A percentile compares a stretch with the other conserved stretches of the same genome.
Conservation (phyloP, 2,329 filamentous ascomycete genomes). For the Paraconiothyrium brasiliense region DNA sequence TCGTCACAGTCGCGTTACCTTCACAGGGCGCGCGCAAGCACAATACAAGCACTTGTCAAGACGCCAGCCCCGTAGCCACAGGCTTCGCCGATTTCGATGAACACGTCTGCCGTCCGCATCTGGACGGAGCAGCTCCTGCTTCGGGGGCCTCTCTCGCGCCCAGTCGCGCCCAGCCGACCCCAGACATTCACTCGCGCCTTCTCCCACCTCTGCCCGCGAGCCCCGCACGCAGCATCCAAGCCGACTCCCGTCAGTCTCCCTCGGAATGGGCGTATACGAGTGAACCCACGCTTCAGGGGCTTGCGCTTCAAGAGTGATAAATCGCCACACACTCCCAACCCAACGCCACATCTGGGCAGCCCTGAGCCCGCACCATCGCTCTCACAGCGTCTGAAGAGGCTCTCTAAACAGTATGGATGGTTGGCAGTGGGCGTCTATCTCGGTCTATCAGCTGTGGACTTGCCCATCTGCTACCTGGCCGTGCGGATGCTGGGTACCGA, state of each 20-base stretch:
- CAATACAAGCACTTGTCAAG: neutral
- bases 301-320: conserved; percentile 50
- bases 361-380: conserved; percentile 62
- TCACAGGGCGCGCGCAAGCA: neutral
- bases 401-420: conserved; percentile 95
- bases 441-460: conserved; percentile 82
- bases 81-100: conserved; percentile 29
- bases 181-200: conserved; percentile 35
- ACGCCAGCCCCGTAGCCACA: neutral
- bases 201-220: conserved; percentile 34
- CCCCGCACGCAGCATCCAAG: conserved; percentile 23
- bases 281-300: conserved; percentile 41
- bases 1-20: neutral
- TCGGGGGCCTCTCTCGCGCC: conserved; percentile 22
- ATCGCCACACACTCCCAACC: conserved; percentile 45
- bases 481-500: conserved; percentile 87
- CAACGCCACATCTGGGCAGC: conserved; percentile 52
- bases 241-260: conserved; percentile 27
- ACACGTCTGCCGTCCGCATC: conserved; percentile 31
- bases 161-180: conserved; percentile 25
- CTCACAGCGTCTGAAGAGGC: conserved; percentile 78
- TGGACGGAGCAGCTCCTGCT: conserved; percentile 37
- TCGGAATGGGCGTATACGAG: conserved; percentile 30
- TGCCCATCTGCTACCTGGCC: conserved; percentile 92
- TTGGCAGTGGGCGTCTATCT: conserved; percentile 92